Evolutionary conservation across 805 yeast species (phyloP), one percentile per base, ranked within the genome.

Genomic region (Dipodascus geniculatus): DNA sequence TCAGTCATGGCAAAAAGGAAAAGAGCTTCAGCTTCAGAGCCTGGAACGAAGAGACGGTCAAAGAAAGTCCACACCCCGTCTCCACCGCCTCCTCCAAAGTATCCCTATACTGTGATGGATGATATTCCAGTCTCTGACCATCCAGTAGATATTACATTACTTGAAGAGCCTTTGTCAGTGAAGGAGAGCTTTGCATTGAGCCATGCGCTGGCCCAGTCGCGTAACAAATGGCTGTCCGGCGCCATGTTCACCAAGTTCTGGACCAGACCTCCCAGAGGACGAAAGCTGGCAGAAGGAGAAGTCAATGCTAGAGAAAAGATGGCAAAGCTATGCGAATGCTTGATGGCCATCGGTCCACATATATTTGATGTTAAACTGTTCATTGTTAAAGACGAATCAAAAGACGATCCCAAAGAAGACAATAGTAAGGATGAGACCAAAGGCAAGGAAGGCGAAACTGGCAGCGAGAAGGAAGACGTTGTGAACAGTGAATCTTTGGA

Each of bases 281-380:
- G 74, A 53, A 79, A 71, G 65, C 74, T 65, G 56, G 65, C 73
- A 56, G 61, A 71, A 57, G 67, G 69, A 47, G 76, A 70, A 61
- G 68, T 64, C n/a, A 80, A 78, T 63, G 83, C 86, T 2, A 72
- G 95, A 61, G 97, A 91, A 58, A 82, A 82, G 54, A 89, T 90
- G 96, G 83, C 88, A 56, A 89, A 88, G 64, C 71, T 93, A 54
- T 80, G 91, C 60, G 96, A 90, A 60, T 81, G 90, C 56, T 69
- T 72, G 1, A 68, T 89, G 69, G 72, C 74, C 9, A 74, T 85
- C 22, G 98, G 97, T 0, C 96, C 96, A 0, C 99, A 91, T 68
- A 68, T 72, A 0, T 87, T 87, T 68, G 87, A 82, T 42, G 76
- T 85, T 1, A 72, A 95, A 56, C 67, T 93, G 31, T 93, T 86